phyloP scores from a whole-genome alignment of 345 rosid genomes.

The Hibiscus syriacus region DNA sequence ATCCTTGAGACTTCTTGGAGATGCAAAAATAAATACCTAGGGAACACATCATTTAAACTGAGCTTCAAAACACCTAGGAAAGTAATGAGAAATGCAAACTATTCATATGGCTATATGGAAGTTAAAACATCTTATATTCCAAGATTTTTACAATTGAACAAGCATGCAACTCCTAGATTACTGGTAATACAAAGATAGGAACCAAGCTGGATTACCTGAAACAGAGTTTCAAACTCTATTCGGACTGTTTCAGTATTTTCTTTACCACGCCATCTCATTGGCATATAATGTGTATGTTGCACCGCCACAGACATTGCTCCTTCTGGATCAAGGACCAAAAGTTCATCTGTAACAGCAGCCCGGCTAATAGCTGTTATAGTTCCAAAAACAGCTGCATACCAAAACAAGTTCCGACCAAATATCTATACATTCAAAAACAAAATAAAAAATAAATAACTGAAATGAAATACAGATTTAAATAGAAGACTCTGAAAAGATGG shows the following conservation, averaged over 20 bases:
- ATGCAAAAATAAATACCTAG: not conserved
- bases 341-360: constrained; percentile 81
- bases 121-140: too few species aligned
- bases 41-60: not conserved
- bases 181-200: not conserved
- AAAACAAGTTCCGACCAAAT: constrained; percentile 89
- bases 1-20: too few species aligned
- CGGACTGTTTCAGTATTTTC: constrained; percentile 76
- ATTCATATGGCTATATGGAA: too few species aligned
- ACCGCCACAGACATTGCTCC: constrained; percentile 85
- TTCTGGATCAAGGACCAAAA: constrained; percentile 84
- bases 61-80: not conserved
- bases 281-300: constrained; percentile 93
- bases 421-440: constrained; percentile 46
- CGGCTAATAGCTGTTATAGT: constrained; percentile 96
- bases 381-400: constrained; percentile 99
- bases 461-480: not conserved
- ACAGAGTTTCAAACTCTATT: constrained; percentile 77
- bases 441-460: constrained; percentile 4
- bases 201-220: constrained; percentile 60
- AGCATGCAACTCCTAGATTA: not conserved
- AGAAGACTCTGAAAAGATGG: not conserved
- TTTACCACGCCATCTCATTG: constrained; percentile 93
- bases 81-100: not conserved
- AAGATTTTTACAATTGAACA: too few species aligned